Conservation (phyloP, 2,329 filamentous ascomycete genomes). For the Grosmannia penicillata region DNA sequence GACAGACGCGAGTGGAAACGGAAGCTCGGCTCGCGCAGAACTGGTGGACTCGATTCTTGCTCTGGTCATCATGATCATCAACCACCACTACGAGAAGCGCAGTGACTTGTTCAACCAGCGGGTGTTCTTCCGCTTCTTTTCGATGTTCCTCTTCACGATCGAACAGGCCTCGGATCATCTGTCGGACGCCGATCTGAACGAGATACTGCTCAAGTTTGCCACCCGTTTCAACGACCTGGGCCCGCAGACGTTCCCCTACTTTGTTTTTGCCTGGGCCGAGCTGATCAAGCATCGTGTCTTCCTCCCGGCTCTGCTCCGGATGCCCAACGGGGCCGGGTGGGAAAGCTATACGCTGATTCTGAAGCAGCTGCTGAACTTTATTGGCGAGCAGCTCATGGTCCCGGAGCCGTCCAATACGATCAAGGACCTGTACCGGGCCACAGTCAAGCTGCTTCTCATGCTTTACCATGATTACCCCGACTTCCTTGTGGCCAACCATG, state of each 20-base stretch:
- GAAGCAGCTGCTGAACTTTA: slow-evolving; percentile 54
- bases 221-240: slow-evolving; percentile 58
- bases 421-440: slow-evolving; percentile 73
- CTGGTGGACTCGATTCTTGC: slow-evolving; percentile 68
- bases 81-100: slow-evolving; percentile 68
- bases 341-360: slow-evolving; percentile 58
- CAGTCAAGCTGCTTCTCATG: slow-evolving; percentile 68
- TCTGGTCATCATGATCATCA: slow-evolving; percentile 66
- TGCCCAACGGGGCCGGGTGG: slow-evolving; percentile 60
- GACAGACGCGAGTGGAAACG: slow-evolving; percentile 35
- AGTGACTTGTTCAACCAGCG: slow-evolving; percentile 75
- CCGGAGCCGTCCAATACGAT: slow-evolving; percentile 48
- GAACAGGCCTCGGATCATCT: slow-evolving; percentile 38
- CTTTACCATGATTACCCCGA: slow-evolving; percentile 92
- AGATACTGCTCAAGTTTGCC: slow-evolving; percentile 59
- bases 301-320: slow-evolving; percentile 59
- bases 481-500: slow-evolving; percentile 78
- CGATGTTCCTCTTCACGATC: slow-evolving; percentile 51
- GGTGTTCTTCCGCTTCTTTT: slow-evolving; percentile 83
- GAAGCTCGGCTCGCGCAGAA: slow-evolving; percentile 40
- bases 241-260: slow-evolving; percentile 64
- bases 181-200: slow-evolving; percentile 44
- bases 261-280: slow-evolving; percentile 71
- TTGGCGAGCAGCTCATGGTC: slow-evolving; percentile 67
- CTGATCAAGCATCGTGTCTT: slow-evolving; percentile 77